These are phyloP conservation scores for Cyclocybe aegerita DNA, from an alignment of 768 basidiomycete species.

Conservation along the genomic window DNA sequence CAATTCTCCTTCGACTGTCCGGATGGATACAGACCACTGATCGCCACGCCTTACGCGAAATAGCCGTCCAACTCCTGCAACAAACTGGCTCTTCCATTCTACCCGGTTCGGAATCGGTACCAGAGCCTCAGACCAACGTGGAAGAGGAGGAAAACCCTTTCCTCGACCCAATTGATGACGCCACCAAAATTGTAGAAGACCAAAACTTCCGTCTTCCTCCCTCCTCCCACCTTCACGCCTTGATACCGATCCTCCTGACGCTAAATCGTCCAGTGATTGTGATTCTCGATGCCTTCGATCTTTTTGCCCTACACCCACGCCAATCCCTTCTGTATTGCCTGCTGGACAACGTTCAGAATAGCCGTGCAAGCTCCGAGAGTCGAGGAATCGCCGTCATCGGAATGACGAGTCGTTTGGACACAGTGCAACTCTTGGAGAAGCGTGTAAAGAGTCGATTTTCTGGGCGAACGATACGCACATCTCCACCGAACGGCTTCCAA, in stretches of 20 bases:
- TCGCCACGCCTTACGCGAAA: conserved; percentile 87
- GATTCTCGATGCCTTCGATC: conserved; percentile 89
- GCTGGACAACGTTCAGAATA: conserved; percentile 90
- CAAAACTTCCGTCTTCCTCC: conserved; percentile 49
- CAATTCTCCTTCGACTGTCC: conserved; percentile 79
- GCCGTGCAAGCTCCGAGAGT: conserved; percentile 54
- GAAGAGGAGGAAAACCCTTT: conserved; percentile 50
- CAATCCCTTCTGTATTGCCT: conserved; percentile 95
- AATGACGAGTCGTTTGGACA: conserved; percentile 82
- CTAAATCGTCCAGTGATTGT: conserved; percentile 79
- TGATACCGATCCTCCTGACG: conserved; percentile 77
- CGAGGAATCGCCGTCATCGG: conserved; percentile 86
- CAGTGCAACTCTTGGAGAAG: conserved; percentile 89
- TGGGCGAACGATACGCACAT: conserved; percentile 80
- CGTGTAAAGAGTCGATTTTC: conserved; percentile 98
- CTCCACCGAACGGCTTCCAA: conserved; percentile 50
- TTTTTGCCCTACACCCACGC: conserved; percentile 88
- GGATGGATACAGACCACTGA: conserved; percentile 87
- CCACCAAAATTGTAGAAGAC: conserved; percentile 12
- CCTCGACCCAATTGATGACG: conserved; percentile 30
- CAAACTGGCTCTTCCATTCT: conserved; percentile 70
- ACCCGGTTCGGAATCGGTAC: conserved; percentile 35
- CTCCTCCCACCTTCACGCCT: conserved; percentile 66
- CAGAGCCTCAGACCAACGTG: conserved; percentile 22
- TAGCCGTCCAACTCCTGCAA: conserved; percentile 78